Percentiles rank a stretch among this genome's conserved stretches.
These are phyloP conservation scores for Podospora pseudoanserina DNA, from an alignment of 495 filamentous ascomycete species.

Conservation along the genomic window DNA sequence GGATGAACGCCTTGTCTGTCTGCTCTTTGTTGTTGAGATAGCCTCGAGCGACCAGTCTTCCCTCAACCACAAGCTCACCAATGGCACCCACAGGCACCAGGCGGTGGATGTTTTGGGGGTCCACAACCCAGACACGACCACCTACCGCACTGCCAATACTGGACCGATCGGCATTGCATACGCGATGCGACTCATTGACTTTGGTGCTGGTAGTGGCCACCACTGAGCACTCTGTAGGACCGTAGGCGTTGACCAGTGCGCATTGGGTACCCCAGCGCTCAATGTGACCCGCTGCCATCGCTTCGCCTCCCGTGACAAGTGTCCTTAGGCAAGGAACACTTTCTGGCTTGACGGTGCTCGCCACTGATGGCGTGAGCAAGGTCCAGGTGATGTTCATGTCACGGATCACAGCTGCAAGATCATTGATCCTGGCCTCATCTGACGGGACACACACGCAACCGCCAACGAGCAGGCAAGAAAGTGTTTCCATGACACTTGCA, in stretches of 20 bases:
- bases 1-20: slow-evolving; percentile 38
- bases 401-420: slow-evolving; percentile 29
- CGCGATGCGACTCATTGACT: slow-evolving; percentile 18
- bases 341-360: slow-evolving; percentile 27
- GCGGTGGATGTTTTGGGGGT: slow-evolving; percentile 45
- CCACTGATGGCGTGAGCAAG: slow-evolving; percentile 51
- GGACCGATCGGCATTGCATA: slow-evolving; percentile 22
- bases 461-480: slow-evolving; percentile 52
- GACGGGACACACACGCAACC: slow-evolving; percentile 41
- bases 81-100: slow-evolving; percentile 47
- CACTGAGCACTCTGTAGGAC: slow-evolving; percentile 49
- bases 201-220: slow-evolving; percentile 30
- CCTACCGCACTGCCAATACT: slow-evolving; percentile 49
- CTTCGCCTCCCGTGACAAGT: slow-evolving; percentile 29
- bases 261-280: slow-evolving; percentile 31
- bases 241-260: slow-evolving; percentile 37
- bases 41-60: slow-evolving; percentile 38
- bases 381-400: slow-evolving; percentile 28
- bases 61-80: slow-evolving; percentile 47
- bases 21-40: slow-evolving; percentile 42
- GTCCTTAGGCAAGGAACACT: slow-evolving; percentile 20
- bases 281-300: slow-evolving; percentile 24
- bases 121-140: slow-evolving; percentile 53
- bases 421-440: slow-evolving; percentile 31
- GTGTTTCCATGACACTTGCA: slow-evolving; percentile 52